phyloP scores from a whole-genome alignment of 2,329 filamentous ascomycete genomes.

The Ceratocystis eucalypticola region DNA sequence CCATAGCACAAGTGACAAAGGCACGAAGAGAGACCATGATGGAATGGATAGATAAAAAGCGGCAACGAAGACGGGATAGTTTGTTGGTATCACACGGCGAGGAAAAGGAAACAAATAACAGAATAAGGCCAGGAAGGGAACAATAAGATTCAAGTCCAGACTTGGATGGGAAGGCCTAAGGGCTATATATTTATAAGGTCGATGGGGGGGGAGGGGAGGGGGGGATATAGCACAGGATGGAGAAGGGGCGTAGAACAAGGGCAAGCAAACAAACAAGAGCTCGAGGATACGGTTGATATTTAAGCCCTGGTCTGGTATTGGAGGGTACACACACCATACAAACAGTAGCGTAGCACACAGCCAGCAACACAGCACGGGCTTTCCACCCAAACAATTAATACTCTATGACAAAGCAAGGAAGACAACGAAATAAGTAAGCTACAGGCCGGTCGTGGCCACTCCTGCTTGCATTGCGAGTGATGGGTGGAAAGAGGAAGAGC shows the following conservation, averaged over 20 bases:
- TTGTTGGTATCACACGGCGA: background rate
- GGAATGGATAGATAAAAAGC: slow-evolving; percentile 17
- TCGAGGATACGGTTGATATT: slow-evolving; percentile 5
- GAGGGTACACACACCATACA: too few relatives aligned
- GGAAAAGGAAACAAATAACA: background rate
- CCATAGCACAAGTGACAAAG: slow-evolving; percentile 13
- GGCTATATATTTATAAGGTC: background rate
- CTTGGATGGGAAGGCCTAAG: background rate
- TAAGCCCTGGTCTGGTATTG: background rate
- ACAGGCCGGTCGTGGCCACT: background rate
- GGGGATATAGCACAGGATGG: background rate
- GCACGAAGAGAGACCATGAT: slow-evolving; percentile 19
- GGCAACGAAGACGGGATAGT: background rate
- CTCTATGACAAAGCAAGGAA: background rate
- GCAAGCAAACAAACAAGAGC: background rate
- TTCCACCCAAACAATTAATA: background rate
- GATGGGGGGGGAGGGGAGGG: too few relatives aligned
- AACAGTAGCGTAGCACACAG: too few relatives aligned
- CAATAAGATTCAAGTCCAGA: background rate
- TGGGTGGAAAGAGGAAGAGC: slow-evolving; percentile 1
- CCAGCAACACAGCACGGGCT: background rate
- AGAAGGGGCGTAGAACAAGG: background rate
- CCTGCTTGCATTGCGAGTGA: background rate
- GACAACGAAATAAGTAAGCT: background rate
- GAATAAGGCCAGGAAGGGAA: background rate